Percentiles rank a stretch among this genome's conserved stretches.
Evolutionary conservation across 495 filamentous ascomycete species (phyloP).

Genomic region (Aeminium ludgeri): DNA sequence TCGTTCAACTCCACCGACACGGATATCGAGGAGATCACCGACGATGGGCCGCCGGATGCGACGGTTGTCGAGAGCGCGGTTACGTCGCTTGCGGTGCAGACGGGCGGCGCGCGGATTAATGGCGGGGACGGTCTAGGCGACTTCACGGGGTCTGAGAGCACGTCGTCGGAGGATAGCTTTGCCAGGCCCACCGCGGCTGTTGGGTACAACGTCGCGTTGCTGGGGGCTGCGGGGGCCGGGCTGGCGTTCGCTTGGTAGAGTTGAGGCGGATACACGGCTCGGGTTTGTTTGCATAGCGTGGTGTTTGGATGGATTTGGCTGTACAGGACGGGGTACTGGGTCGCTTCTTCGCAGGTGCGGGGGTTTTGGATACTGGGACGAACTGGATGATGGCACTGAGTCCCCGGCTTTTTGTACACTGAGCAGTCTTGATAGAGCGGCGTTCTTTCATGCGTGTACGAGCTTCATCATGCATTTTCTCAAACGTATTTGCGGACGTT

Average conservation of each 20-base stretch:
- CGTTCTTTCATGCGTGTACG: too few species aligned
- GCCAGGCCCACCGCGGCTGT: slow-evolving; percentile 8
- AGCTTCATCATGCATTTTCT: too few species aligned
- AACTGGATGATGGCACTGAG: too few species aligned
- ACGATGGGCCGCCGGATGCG: slow-evolving; percentile 52
- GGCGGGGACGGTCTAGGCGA: background rate
- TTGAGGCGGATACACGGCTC: background rate
- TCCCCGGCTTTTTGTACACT: too few species aligned
- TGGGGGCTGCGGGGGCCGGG: slow-evolving; percentile 11
- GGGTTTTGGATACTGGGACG: too few species aligned
- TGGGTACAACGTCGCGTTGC: slow-evolving; percentile 9
- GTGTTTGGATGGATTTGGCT: background rate
- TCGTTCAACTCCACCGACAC: slow-evolving; percentile 55
- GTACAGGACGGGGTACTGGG: too few species aligned
- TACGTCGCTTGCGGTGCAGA: slow-evolving; percentile 20
- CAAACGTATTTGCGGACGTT: too few species aligned
- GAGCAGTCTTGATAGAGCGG: too few species aligned
- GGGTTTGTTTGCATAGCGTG: background rate
- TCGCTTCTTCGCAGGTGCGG: too few species aligned
- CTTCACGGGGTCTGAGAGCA: slow-evolving; percentile 1
- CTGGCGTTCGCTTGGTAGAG: slow-evolving; percentile 11
- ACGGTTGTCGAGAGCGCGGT: slow-evolving; percentile 50
- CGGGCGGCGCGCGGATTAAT: slow-evolving; percentile 19
- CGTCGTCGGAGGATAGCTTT: background rate
- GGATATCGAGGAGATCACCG: slow-evolving; percentile 58